Evolutionary conservation across 192 early-diverging fungal genomes (phyloP).

Genomic region (Coemansia asiatica): DNA sequence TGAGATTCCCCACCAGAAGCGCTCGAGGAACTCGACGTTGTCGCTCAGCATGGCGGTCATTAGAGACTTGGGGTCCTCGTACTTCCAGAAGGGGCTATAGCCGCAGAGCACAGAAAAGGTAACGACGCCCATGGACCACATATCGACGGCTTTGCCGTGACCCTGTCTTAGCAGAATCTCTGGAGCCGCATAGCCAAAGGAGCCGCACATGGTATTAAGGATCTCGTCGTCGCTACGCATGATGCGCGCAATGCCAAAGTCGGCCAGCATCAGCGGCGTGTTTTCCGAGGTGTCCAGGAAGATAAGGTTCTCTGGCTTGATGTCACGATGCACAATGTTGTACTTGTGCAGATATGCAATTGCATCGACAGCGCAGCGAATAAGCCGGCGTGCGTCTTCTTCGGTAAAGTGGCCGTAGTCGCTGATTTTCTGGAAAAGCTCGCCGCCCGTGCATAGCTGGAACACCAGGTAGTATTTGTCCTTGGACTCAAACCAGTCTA

Average conservation of each 20-base stretch:
- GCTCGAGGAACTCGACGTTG: conserved; percentile 70
- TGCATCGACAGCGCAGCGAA: conserved; percentile 72
- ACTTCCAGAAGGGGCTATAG: conserved; percentile 71
- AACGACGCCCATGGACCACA: conserved; percentile 94
- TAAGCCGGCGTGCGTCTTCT: conserved; percentile 72
- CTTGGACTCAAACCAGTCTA: conserved; percentile 70
- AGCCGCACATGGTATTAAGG: conserved; percentile 81
- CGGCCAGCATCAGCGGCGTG: conserved; percentile 79
- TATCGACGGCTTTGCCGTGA: conserved; percentile 88
- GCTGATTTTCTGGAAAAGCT: conserved; percentile 83
- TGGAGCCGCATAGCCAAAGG: conserved; percentile 80
- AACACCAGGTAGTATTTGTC: conserved; percentile 77
- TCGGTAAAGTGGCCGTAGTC: conserved; percentile 80
- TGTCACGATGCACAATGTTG: conserved; percentile 82
- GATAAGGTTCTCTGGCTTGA: conserved; percentile 88
- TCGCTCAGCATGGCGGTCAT: conserved; percentile 63
- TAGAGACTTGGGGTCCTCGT: conserved; percentile 60
- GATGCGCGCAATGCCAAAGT: conserved; percentile 81
- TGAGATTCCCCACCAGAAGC: conserved; percentile 82
- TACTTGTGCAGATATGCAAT: conserved; percentile 84
- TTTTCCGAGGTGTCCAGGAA: conserved; percentile 64
- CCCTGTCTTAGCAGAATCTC: conserved; percentile 83
- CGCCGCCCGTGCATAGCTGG: conserved; percentile 81
- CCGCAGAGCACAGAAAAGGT: conserved; percentile 86
- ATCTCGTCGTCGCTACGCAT: conserved; percentile 66